phyloP scores from a whole-genome alignment of 129 eudicot genomes.

The Pulicaria dysenterica region DNA sequence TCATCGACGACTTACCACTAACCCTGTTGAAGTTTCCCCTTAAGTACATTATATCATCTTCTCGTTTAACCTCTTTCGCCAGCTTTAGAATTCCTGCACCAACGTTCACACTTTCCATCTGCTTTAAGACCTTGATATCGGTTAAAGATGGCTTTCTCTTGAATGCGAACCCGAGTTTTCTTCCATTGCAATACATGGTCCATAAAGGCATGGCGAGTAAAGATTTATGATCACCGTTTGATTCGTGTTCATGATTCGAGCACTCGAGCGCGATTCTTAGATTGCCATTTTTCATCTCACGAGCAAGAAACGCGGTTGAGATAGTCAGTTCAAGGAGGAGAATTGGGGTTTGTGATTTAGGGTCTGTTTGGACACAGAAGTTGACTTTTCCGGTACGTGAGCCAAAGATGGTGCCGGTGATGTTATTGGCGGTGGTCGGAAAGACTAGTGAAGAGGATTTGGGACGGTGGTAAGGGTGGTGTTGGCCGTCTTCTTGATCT shows the following conservation, averaged over 20 bases:
- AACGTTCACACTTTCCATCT: slow-evolving; percentile 46
- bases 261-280: slow-evolving; percentile 62
- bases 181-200: slow-evolving; percentile 79
- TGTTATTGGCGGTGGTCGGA: slow-evolving; percentile 38
- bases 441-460: slow-evolving; percentile 31
- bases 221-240: background rate
- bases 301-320: slow-evolving; percentile 63
- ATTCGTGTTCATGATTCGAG: slow-evolving; percentile 12
- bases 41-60: slow-evolving; percentile 65
- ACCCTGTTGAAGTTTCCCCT: slow-evolving; percentile 67
- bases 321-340: slow-evolving; percentile 78
- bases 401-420: slow-evolving; percentile 76
- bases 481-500: slow-evolving; percentile 5
- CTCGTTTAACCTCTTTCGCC: slow-evolving; percentile 37
- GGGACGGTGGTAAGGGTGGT: slow-evolving; percentile 24
- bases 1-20: slow-evolving; percentile 22
- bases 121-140: slow-evolving; percentile 48
- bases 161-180: slow-evolving; percentile 66
- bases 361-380: slow-evolving; percentile 72
- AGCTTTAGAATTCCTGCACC: slow-evolving; percentile 57
- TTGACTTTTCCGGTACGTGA: slow-evolving; percentile 62
- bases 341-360: slow-evolving; percentile 49
- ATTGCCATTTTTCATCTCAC: slow-evolving; percentile 67
- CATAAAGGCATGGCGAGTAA: slow-evolving; percentile 57
- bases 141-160: slow-evolving; percentile 45